Base-by-base conservation (phyloP, 495 filamentous ascomycete species). In the Daldinia caldariorum region DNA sequence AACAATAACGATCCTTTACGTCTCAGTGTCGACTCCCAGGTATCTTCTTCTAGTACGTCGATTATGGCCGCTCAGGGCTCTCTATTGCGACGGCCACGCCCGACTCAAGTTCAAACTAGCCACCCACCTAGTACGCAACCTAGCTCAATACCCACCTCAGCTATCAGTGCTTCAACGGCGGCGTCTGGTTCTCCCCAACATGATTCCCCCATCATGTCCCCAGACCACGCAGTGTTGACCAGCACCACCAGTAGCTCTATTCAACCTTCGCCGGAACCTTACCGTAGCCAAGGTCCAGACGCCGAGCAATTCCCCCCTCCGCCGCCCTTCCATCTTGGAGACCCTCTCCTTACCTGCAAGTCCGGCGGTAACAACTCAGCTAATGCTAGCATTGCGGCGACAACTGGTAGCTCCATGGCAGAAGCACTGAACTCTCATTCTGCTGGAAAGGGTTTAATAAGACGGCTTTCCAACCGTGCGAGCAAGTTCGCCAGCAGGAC, bases 401-500 rank as follows among this genome's bases (percentile, higher is more conserved):
- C 80, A 22, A 55, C 73, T 47, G 72, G 76, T 12, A 76, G 77
- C 26, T 75, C 80, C 35, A 81, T 82, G 80, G 72, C 71, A 29
- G 80, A 83, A 34, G 76, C 71, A 51, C 54, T 78, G 43, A 78
- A 70, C 10, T 72, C 75, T 59, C 64, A 65, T 61, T 79, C 67
- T 13, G 63, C 67, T 14, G 62, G 70, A n/a, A 74, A 71, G 64
- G 67, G 76, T 61, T 61, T 85, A 14, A 81, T 83, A 38, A 78
- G 83, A 32, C 82, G 83, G n/a, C 74, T 83, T 22, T 85, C 83
- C 18, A 83, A 80, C 55, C 74, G 76, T 4, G 74, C 80, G 6
- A 72, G 73, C 57, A 82, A 74, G 61, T 72, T 83, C 54, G 67
- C 78, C 37, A 74, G 70, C 37, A 76, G 79, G 22, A 67, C 74